Conservation (phyloP, 352 stramenopile genomes). For the Phytophthora pinifolia region DNA sequence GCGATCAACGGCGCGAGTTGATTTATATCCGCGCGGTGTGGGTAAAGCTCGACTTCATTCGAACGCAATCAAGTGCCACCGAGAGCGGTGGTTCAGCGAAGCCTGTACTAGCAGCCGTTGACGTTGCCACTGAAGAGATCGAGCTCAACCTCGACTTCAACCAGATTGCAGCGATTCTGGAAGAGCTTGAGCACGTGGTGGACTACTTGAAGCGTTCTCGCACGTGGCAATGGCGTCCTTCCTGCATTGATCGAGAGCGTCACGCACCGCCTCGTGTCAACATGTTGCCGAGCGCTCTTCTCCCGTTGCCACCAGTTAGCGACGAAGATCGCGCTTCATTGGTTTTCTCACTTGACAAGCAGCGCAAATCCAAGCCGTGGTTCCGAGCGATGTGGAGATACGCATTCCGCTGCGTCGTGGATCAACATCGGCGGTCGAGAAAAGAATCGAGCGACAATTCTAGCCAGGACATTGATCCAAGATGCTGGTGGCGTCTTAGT, state of each 20-base stretch:
- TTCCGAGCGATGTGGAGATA: constrained; percentile 74
- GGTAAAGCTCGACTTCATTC: constrained; percentile 64
- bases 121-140: constrained; percentile 61
- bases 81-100: not conserved
- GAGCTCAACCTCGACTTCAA: constrained; percentile 59
- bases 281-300: constrained; percentile 27
- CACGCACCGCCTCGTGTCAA: constrained; percentile 37
- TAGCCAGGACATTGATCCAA: constrained; percentile 3
- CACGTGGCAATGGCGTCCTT: constrained; percentile 44
- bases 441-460: constrained; percentile 4
- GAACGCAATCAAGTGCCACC: not conserved
- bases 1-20: constrained; percentile 43
- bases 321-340: constrained; percentile 13
- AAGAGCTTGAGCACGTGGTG: constrained; percentile 42
- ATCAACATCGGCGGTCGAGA: constrained; percentile 24
- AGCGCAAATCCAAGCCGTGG: constrained; percentile 44
- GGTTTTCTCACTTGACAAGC: constrained; percentile 29
- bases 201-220: constrained; percentile 40
- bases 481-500: constrained; percentile 20
- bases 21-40: constrained; percentile 52
- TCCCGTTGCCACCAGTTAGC: constrained; percentile 36
- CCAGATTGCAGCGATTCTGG: constrained; percentile 45
- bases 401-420: constrained; percentile 48
- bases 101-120: constrained; percentile 38
- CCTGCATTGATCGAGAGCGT: constrained; percentile 48